These are phyloP conservation scores for Solanum piurae DNA, from an alignment of 257 asterid genomes.

Conservation along the genomic window DNA sequence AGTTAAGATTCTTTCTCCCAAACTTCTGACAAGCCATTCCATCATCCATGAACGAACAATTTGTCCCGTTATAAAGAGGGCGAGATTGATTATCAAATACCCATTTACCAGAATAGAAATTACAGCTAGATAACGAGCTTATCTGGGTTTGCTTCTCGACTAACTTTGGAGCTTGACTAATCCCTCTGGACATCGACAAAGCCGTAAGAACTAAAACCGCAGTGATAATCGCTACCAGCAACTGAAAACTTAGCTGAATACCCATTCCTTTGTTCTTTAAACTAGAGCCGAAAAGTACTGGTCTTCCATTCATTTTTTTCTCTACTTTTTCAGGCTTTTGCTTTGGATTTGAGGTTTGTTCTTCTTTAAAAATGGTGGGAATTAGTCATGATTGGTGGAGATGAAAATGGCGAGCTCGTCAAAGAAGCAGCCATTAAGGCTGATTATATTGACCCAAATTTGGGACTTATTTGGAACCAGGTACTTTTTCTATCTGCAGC, in stretches of 20 bases:
- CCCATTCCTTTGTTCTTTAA: neutral
- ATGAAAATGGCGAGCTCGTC: neutral
- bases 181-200: neutral
- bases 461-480: neutral
- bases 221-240: neutral
- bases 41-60: conserved; percentile 22
- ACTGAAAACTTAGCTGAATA: neutral
- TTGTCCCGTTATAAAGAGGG: conserved; percentile 25
- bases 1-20: conserved; percentile 31
- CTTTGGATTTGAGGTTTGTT: neutral
- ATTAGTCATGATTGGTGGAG: neutral
- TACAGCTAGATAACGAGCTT: neutral
- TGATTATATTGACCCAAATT: neutral
- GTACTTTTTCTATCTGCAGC: neutral
- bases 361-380: neutral
- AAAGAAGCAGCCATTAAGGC: neutral
- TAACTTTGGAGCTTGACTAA: neutral
- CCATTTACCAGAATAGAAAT: conserved; percentile 12
- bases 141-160: neutral
- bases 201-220: neutral
- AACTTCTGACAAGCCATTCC: conserved; percentile 21
- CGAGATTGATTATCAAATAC: conserved; percentile 17
- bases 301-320: neutral
- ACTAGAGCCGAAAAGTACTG: neutral
- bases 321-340: neutral